These are phyloP conservation scores for Dryas alaskensis DNA, from an alignment of 306 rosid genomes.

Conservation along the genomic window DNA sequence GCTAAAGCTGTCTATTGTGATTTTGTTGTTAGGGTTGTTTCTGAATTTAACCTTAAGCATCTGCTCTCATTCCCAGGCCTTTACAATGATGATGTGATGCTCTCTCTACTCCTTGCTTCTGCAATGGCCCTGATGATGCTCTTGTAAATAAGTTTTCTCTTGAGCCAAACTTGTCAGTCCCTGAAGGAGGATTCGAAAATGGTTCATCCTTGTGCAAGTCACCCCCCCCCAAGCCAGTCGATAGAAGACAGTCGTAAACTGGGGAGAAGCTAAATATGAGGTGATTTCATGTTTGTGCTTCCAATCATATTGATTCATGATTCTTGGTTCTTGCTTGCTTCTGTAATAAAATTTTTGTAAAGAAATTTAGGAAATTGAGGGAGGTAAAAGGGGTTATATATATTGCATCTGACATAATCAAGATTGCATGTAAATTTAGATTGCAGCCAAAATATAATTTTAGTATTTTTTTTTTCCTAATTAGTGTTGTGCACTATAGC, in stretches of 20 bases:
- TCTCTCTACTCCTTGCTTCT: conserved; percentile 42
- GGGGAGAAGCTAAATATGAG: conserved; percentile 18
- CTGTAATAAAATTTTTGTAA: conserved; percentile 62
- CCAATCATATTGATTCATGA: conserved; percentile 47
- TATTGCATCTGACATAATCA: conserved; percentile 23
- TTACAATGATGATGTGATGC: conserved; percentile 27
- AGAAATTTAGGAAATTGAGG: conserved; percentile 45
- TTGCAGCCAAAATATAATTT: conserved; percentile 5
- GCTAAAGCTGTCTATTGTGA: not conserved
- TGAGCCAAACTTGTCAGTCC: conserved; percentile 27
- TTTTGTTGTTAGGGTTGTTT: not conserved
- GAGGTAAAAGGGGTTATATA: conserved; percentile 28
- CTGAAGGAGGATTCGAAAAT: conserved; percentile 15
- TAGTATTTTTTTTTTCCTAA: not conserved
- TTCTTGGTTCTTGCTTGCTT: conserved; percentile 63
- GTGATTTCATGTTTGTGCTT: conserved; percentile 33
- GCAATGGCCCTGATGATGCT: conserved; percentile 41
- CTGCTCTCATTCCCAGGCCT: conserved; percentile 51
- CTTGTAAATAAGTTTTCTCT: conserved; percentile 22
- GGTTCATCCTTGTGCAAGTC: conserved; percentile 28
- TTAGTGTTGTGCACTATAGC: not conserved
- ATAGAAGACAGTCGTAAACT: conserved; percentile 10
- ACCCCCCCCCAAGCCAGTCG: conserved; percentile 21
- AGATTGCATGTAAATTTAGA: conserved; percentile 45
- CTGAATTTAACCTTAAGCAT: not conserved